Conservation (phyloP, 2,329 filamentous ascomycete genomes). For the Botrytis medusae region DNA sequence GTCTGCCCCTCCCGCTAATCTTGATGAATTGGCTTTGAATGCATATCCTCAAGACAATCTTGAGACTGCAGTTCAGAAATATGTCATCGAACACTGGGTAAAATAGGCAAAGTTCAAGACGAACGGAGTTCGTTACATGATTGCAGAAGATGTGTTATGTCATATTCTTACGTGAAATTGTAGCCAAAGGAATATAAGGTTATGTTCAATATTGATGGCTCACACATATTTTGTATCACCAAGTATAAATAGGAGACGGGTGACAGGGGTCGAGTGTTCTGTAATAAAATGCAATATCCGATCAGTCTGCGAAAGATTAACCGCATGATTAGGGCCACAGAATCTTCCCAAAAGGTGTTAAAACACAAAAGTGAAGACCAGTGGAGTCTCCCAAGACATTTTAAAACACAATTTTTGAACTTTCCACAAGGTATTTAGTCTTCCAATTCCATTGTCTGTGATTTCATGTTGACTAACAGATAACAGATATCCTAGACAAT, state of each 20-base stretch:
- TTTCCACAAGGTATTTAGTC: neutral
- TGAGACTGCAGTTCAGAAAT: neutral
- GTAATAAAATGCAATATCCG: neutral
- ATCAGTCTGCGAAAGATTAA: neutral
- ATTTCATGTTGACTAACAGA: neutral
- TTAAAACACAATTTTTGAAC: neutral
- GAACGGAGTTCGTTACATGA: neutral
- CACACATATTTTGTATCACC: neutral
- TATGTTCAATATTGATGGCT: neutral
- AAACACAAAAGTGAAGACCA: neutral
- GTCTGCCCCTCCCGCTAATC: rapidly evolving
- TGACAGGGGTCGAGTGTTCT: neutral
- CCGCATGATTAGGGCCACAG: no score
- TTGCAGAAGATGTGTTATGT: neutral
- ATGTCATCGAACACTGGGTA: neutral
- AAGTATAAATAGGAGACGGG: neutral
- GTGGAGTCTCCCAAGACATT: neutral
- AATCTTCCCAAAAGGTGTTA: neutral
- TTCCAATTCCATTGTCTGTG: neutral
- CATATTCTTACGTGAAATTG: neutral
- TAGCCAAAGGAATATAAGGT: no score
- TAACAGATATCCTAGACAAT: neutral
- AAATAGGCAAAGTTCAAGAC: neutral
- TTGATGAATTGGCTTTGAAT: neutral
- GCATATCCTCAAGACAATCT: neutral